Percentiles rank a stretch among this genome's conserved stretches.
phyloP scores from a whole-genome alignment of 495 filamentous ascomycete species.

The Cercophora samala region DNA sequence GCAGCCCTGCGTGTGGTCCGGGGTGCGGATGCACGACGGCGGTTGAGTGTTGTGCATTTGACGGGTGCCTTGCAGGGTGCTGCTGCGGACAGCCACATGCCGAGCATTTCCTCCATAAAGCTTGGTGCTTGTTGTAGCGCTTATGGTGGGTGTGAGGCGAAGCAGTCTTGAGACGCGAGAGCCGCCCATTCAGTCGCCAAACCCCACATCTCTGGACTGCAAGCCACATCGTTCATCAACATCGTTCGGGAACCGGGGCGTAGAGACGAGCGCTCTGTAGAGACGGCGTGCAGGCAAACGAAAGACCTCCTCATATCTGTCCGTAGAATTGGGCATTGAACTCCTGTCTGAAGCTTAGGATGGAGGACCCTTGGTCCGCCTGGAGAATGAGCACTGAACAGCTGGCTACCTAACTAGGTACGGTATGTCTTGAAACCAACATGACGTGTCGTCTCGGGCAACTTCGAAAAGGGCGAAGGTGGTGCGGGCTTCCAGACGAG shows the following conservation, averaged over 20 bases:
- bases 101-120: not conserved
- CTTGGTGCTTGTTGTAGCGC: not conserved
- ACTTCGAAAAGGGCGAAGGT: not conserved
- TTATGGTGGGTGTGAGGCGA: not conserved
- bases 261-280: too few species aligned
- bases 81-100: not conserved
- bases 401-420: not conserved
- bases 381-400: not conserved
- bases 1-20: not conserved
- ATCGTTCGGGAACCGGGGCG: not conserved
- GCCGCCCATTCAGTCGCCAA: not conserved
- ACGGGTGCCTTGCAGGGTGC: slow-evolving; percentile 10
- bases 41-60: not conserved
- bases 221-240: not conserved
- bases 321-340: not conserved
- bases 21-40: not conserved
- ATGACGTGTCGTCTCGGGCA: not conserved
- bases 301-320: not conserved
- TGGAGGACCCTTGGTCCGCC: not conserved
- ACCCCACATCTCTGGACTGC: not conserved
- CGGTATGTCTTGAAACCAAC: not conserved
- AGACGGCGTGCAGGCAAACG: not conserved
- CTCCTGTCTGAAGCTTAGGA: not conserved
- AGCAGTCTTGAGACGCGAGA: not conserved
- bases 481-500: not conserved